Evolutionary conservation across 257 asterid species (phyloP), one percentile per base, ranked within the genome.

Genomic region (Thymus quinquecostatus): DNA sequence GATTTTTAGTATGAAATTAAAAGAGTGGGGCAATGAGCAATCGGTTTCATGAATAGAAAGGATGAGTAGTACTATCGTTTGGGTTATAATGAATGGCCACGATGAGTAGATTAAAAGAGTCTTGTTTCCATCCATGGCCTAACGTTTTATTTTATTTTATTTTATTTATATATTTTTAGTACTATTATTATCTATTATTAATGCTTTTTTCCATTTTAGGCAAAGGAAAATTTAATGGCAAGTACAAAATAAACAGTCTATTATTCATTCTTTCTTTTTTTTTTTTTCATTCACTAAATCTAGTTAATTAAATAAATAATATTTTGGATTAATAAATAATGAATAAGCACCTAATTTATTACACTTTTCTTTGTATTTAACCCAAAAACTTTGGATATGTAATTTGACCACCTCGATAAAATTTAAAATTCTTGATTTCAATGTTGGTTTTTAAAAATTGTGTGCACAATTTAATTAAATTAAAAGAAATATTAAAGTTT

Each of bases 361-460:
- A 53, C 27, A 12, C 6, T 10, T 6, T 40, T 38, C 41, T 66
- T 27, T 43, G 56, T 38, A 48, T 75, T 2, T 33, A 6, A 58
- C 30, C 59, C 32, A 70, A 27, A n/a, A 53, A 55, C 67, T 40
- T 59, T 43, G 69, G 71, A 75, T 65, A 53, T 60, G 62, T 38
- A 60, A 48, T 75, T 75, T 75, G 78, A 79, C 78, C 53, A 66
- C 78, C 75, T 79, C 80, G 72, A 67, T 33, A 70, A 55, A 68
- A 27, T 48, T 21, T 53, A 29, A 56, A 56, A 14, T 45, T 65
- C 8, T 63, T 45, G 34, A 43, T 73, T 9, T 36, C 40, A 36
- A 3, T 36, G 4, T 2, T 1, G 40, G 1, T 1, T 6, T 36
- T 36, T 36, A 2, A 36, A 1, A 21, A 21, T 21, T 21, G 21